Percentiles rank a stretch among this genome's conserved stretches.
Evolutionary conservation across 148 eudicot genomes (phyloP).

Genomic region (Rhododendron simsii): DNA sequence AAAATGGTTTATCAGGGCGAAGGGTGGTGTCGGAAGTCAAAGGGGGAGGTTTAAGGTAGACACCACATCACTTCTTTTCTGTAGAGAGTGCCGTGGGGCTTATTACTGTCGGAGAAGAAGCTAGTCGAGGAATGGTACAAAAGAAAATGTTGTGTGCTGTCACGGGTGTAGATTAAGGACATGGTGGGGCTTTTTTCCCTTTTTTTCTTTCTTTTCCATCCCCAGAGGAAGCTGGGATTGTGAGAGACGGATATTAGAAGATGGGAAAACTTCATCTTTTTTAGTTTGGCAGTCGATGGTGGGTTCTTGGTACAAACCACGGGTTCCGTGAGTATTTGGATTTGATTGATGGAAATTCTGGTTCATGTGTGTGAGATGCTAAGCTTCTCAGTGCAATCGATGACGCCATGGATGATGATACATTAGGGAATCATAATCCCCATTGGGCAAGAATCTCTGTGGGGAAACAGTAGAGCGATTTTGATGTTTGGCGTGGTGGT

Average conservation of each 20-base stretch:
- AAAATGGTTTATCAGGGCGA: no score
- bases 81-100: not conserved
- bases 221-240: not conserved
- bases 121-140: not conserved
- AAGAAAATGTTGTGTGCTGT: not conserved
- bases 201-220: not conserved
- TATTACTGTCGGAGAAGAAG: not conserved
- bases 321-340: not conserved
- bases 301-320: not conserved
- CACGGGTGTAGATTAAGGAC: not conserved
- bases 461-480: not conserved
- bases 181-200: not conserved
- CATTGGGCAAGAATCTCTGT: not conserved
- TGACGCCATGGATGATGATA: not conserved
- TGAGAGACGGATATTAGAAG: not conserved
- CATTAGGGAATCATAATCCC: not conserved
- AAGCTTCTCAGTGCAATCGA: not conserved
- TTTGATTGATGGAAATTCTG: not conserved
- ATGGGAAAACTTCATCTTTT: not conserved
- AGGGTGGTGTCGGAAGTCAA: no score
- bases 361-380: not conserved
- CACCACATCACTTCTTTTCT: not conserved
- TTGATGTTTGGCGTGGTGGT: not conserved
- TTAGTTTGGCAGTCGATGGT: no score
- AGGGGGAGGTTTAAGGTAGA: not conserved